A percentile compares a stretch with the other conserved stretches of the same genome.
Conservation (phyloP, 139 green algal species). For the Yamagishiella unicocca region DNA sequence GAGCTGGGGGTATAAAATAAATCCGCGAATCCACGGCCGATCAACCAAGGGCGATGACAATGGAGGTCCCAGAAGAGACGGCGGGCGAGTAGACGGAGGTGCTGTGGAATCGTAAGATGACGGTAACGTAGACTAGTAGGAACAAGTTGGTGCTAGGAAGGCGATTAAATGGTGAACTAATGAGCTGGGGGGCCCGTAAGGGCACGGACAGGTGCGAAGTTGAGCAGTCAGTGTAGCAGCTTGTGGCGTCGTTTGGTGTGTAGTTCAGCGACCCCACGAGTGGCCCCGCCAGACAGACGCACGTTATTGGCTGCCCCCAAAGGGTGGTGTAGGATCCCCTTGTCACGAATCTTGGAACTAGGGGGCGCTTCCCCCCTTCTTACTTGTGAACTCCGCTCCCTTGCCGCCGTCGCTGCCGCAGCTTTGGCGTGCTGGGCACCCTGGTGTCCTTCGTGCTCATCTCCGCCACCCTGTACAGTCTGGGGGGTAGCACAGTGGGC, state of each 20-base stretch:
- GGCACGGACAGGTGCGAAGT: too few relatives aligned
- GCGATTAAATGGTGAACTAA: too few relatives aligned
- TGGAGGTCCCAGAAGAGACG: too few relatives aligned
- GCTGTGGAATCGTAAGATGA: neutral
- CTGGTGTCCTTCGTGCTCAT: conserved; percentile 57
- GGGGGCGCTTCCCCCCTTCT: neutral
- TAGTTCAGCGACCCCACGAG: neutral
- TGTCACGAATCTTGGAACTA: neutral
- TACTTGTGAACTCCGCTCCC: neutral
- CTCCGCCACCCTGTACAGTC: conserved; percentile 48
- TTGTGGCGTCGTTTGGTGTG: too few relatives aligned
- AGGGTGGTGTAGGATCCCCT: too few relatives aligned
- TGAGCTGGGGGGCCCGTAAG: too few relatives aligned
- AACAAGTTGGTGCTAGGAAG: too few relatives aligned
- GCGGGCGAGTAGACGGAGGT: neutral
- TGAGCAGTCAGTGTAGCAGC: too few relatives aligned
- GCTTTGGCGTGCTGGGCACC: conserved; percentile 62
- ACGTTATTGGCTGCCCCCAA: too few relatives aligned
- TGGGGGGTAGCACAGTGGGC: conserved; percentile 32
- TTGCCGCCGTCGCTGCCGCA: neutral
- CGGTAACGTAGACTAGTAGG: neutral
- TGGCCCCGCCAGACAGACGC: neutral
- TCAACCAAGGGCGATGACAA: too few relatives aligned
- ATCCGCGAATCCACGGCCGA: too few relatives aligned
- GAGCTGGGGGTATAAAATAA: neutral